A percentile compares a stretch with the other conserved stretches of the same genome.
Conservation (phyloP, 1,139 yeast genomes). For the Hyphopichia khmerensis region DNA sequence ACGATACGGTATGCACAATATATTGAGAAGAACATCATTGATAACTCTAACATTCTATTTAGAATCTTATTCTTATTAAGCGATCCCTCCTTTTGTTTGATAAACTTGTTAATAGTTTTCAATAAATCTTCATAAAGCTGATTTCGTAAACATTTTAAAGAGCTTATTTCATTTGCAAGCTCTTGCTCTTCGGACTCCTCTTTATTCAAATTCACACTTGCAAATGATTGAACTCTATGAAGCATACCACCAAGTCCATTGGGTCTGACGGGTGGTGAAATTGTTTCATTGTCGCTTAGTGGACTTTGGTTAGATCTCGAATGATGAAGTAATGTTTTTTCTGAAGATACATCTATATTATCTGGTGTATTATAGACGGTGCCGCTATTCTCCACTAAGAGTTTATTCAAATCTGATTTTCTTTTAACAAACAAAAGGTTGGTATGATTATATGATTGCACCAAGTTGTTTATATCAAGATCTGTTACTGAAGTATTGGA, state of each 20-base stretch:
- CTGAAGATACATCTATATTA: conserved; percentile 4
- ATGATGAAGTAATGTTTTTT: conserved; percentile 3
- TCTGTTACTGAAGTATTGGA: conserved; percentile 12
- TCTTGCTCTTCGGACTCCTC: conserved; percentile 30
- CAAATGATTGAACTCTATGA: conserved; percentile 45
- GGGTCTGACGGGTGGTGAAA: conserved; percentile 5
- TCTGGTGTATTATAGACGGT: conserved; percentile 23
- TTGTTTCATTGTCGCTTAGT: not conserved
- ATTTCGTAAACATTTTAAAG: conserved; percentile 26
- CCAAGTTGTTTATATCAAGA: conserved; percentile 26
- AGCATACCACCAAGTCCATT: conserved; percentile 25
- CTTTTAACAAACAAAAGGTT: conserved; percentile 32
- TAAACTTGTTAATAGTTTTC: conserved; percentile 16
- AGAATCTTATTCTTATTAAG: conserved; percentile 5
- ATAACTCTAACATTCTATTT: conserved; percentile 7
- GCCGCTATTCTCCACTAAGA: conserved; percentile 23
- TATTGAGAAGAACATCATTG: conserved; percentile 43
- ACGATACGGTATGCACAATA: conserved; percentile 67
- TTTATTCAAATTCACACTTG: conserved; percentile 23
- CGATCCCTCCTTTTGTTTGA: conserved; percentile 10
- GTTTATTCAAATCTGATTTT: conserved; percentile 26
- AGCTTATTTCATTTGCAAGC: conserved; percentile 35
- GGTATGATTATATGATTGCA: conserved; percentile 42
- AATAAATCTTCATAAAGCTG: conserved; percentile 31
- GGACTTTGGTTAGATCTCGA: not conserved